Evolutionary conservation across 805 yeast species (phyloP), one percentile per base, ranked within the genome.

Genomic region (Candida orba): DNA sequence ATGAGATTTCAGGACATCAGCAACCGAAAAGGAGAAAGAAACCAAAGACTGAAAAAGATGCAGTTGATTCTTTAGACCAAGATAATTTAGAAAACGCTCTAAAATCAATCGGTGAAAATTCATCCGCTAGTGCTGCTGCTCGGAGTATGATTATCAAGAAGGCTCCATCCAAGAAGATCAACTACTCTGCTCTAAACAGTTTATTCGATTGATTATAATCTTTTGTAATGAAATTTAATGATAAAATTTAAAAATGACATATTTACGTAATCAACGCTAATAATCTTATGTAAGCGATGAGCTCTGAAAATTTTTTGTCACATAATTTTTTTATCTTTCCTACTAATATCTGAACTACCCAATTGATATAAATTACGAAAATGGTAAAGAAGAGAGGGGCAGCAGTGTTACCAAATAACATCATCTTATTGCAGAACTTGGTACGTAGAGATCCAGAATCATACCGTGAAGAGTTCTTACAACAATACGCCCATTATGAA

Each of bases 371-470:
- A 20, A 33, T 6, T 24, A 23, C 22, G n/a, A 20, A 36, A 22
- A 91, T 91, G 98, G 95, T 77, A 31, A 86, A 82, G 64, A 76
- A 81, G 63, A 81, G 85, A 67, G 85, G 96, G 75, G 93, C 96
- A 24, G 96, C 97, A 37, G 75, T 90, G 45, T 70, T 91, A 60
- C 98, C 98, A 10, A 85, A 89, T 17, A 93, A 93, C 65, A 84
- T 93, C 59, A 90, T 95, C 33, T 69, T 91, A 49, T 67, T 93
- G 47, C 99, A 93, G 67, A 93, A 93, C 63, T 72, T 93, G 51
- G 95, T 93, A 9, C 83, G 90, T 54, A 75, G 97, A 56, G 99
- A 93, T 62, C 97, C 99, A 2, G 84, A 77, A 54, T 90, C 98
- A 0, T 93, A 93, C 62, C 79, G 79, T 47, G 99, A 93, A 64